These are phyloP conservation scores for Ostreobium quekettii DNA, from an alignment of 139 green algal genomes.

Conservation along the genomic window DNA sequence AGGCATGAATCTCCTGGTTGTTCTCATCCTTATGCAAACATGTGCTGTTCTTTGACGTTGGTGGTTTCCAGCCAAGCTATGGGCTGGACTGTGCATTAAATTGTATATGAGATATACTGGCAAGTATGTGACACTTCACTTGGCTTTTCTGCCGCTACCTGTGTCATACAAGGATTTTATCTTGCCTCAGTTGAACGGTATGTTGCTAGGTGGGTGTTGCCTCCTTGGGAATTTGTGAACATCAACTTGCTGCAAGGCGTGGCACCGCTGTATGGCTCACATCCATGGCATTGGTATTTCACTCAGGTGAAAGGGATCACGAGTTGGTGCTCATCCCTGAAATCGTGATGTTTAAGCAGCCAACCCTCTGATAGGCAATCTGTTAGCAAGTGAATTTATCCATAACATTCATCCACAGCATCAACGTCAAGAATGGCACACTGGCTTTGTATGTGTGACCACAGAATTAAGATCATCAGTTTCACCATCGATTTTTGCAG, in stretches of 20 bases:
- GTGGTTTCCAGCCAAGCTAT: too few relatives aligned
- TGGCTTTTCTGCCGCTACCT: too few relatives aligned
- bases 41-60: too few relatives aligned
- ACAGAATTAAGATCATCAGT: too few relatives aligned
- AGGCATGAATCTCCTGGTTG: too few relatives aligned
- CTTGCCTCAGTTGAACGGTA: slow-evolving; percentile 5
- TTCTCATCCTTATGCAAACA: too few relatives aligned
- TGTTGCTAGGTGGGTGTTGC: slow-evolving; percentile 45
- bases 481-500: too few relatives aligned
- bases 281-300: slow-evolving; percentile 69
- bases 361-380: background rate
- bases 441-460: background rate
- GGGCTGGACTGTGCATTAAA: too few relatives aligned
- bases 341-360: slow-evolving; percentile 1
- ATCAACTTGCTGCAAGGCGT: slow-evolving; percentile 57
- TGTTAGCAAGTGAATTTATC: background rate
- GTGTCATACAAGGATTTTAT: too few relatives aligned
- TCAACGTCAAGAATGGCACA: background rate
- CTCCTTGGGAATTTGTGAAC: slow-evolving; percentile 51
- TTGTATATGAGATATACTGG: too few relatives aligned
- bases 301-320: slow-evolving; percentile 13
- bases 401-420: background rate
- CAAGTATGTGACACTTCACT: too few relatives aligned
- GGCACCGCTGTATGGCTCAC: slow-evolving; percentile 45
- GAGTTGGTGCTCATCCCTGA: slow-evolving; percentile 1